Conservation (phyloP, 2,329 filamentous ascomycete species). For the Arthrinium puccinioides region DNA sequence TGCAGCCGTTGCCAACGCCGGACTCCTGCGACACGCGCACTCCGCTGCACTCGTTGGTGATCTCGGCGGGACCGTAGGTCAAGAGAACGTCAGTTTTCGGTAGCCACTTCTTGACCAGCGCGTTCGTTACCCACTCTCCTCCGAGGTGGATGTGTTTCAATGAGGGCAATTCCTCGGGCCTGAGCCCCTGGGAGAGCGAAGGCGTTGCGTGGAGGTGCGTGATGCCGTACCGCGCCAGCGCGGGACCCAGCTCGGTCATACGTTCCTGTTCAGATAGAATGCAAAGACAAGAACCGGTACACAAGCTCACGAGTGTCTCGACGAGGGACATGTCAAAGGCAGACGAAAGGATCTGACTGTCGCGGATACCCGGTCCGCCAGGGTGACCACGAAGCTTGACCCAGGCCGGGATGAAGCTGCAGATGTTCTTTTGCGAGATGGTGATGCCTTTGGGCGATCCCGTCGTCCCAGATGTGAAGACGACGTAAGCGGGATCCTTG, state of each 20-base stretch:
- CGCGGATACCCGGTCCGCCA: too few species aligned
- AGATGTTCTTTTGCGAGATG: too few species aligned
- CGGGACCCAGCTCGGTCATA: neutral
- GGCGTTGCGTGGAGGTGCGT: neutral
- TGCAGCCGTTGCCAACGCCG: neutral
- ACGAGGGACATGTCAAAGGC: neutral
- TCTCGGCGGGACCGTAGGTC: neutral
- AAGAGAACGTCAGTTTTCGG: too few species aligned
- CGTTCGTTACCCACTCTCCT: too few species aligned
- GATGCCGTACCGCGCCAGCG: neutral
- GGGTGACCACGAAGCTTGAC: too few species aligned
- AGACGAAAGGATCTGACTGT: too few species aligned
- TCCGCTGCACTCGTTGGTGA: neutral
- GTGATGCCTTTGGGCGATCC: constrained; percentile 41
- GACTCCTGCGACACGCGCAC: too few species aligned
- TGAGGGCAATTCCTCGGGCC: too few species aligned
- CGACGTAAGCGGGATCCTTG: constrained; percentile 24
- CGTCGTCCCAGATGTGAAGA: constrained; percentile 43
- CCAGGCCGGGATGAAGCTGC: too few species aligned
- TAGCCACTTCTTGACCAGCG: too few species aligned
- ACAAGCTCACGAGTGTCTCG: neutral
- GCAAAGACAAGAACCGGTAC: neutral
- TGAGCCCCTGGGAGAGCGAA: neutral
- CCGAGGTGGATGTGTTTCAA: too few species aligned
- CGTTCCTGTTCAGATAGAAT: neutral